Evolutionary conservation across 2,329 filamentous ascomycete genomes (phyloP).

Genomic region (Epichloe typhina): DNA sequence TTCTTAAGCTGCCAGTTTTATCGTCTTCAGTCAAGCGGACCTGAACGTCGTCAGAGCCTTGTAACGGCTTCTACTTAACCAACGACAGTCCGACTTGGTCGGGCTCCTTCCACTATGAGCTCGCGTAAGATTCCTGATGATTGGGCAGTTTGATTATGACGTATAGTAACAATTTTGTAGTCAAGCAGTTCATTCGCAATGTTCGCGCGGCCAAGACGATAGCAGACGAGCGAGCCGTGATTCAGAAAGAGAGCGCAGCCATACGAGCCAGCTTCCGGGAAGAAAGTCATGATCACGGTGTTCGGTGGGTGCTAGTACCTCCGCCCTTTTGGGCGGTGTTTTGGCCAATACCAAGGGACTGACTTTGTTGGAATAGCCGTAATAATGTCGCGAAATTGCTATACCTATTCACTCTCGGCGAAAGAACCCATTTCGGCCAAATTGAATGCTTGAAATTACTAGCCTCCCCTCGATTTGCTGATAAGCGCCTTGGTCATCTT

Average conservation of each 20-base stretch:
- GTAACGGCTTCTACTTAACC: neutral
- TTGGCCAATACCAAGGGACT: neutral
- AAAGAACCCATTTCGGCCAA: slow-evolving; percentile 96
- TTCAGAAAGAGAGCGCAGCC: slow-evolving; percentile 96
- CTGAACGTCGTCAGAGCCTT: neutral
- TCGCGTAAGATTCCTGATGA: slow-evolving; percentile 19
- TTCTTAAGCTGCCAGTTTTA: neutral
- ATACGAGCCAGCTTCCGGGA: slow-evolving; percentile 96
- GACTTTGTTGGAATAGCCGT: slow-evolving; percentile 41
- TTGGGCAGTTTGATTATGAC: slow-evolving; percentile 5
- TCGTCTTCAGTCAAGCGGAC: neutral
- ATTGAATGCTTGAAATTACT: slow-evolving; percentile 98
- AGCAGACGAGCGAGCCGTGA: slow-evolving; percentile 93
- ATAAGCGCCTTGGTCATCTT: slow-evolving; percentile 90
- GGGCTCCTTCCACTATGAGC: slow-evolving; percentile 21
- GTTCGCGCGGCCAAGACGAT: slow-evolving; percentile 98
- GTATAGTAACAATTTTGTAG: slow-evolving; percentile 31
- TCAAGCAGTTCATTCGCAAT: slow-evolving; percentile 99
- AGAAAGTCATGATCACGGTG: slow-evolving; percentile 82
- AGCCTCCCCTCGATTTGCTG: slow-evolving; percentile 90
- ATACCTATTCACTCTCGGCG: slow-evolving; percentile 94
- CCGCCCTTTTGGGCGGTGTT: too few species aligned
- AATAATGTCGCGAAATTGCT: slow-evolving; percentile 98
- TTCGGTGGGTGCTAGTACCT: slow-evolving; percentile 51
- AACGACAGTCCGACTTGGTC: neutral